Percentiles rank a stretch among this genome's conserved stretches.
Conservation (phyloP, 768 basidiomycete species). For the Termitomyces sp. region DNA sequence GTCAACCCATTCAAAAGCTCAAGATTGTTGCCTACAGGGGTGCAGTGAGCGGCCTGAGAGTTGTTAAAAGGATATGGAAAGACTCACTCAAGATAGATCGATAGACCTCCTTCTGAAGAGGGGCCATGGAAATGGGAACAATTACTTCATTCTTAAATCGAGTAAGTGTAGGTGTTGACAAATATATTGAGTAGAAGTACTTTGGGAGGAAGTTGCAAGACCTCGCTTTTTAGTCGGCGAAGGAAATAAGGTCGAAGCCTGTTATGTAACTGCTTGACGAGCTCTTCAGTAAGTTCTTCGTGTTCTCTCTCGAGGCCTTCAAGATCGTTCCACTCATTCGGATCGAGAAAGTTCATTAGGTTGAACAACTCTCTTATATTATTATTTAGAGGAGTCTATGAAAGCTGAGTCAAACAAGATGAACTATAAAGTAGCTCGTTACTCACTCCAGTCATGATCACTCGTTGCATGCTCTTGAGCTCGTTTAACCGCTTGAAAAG, state of each 20-base stretch:
- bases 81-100: constrained; percentile 71
- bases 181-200: constrained; percentile 28
- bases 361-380: constrained; percentile 96
- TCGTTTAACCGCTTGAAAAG: constrained; percentile 82
- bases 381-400: constrained; percentile 90
- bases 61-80: constrained; percentile 9
- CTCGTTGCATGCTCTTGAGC: constrained; percentile 68
- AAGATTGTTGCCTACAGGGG: constrained; percentile 56
- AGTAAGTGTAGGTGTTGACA: background rate
- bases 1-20: constrained; percentile 59
- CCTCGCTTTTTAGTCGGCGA: constrained; percentile 89
- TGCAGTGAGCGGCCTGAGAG: background rate
- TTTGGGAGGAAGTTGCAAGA: constrained; percentile 88
- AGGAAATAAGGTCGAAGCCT: constrained; percentile 87
- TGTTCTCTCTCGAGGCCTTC: constrained; percentile 69
- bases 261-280: constrained; percentile 73
- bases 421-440: background rate
- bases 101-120: constrained; percentile 84
- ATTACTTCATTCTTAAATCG: constrained; percentile 78
- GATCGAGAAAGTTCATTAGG: constrained; percentile 93
- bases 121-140: constrained; percentile 84
- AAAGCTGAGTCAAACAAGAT: constrained; percentile 5
- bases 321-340: constrained; percentile 69
- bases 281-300: constrained; percentile 71
- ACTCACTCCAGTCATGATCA: constrained; percentile 85